Evolutionary conservation across 148 eudicot genomes (phyloP).

Genomic region (Drosera capensis): DNA sequence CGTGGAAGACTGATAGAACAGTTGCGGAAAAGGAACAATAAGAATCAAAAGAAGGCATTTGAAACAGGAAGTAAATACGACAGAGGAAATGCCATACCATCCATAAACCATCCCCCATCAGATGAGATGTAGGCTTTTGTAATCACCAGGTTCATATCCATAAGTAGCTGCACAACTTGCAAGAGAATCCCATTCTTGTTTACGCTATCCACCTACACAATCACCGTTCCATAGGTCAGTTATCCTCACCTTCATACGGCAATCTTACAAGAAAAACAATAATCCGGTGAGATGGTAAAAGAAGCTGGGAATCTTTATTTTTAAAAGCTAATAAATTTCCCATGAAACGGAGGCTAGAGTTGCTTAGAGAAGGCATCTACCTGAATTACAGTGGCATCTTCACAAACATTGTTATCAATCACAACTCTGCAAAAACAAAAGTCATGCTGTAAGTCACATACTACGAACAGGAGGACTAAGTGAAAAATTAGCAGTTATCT

Average conservation of each 20-base stretch:
- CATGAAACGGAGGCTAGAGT: background rate
- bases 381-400: constrained; percentile 76
- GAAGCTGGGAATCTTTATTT: too few species aligned
- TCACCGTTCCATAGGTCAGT: constrained; percentile 2
- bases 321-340: background rate
- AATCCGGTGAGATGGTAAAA: background rate
- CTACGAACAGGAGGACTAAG: background rate
- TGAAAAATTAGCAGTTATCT: background rate
- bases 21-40: background rate
- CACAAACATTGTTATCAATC: constrained; percentile 57
- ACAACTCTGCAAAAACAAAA: constrained; percentile 56
- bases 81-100: constrained; percentile 29
- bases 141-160: constrained; percentile 65
- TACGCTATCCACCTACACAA: constrained; percentile 66
- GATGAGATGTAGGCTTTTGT: constrained; percentile 88
- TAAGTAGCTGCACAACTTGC: constrained; percentile 71
- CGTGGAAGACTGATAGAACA: constrained; percentile 54
- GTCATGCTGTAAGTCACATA: background rate
- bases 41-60: background rate
- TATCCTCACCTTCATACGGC: constrained; percentile 2
- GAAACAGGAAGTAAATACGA: background rate
- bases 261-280: background rate
- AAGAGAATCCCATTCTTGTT: constrained; percentile 76
- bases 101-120: constrained; percentile 98
- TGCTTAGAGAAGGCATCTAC: constrained; percentile 12